Evolutionary conservation across 257 asterid genomes (phyloP).

Genomic region (Schizonepeta tenuifolia): DNA sequence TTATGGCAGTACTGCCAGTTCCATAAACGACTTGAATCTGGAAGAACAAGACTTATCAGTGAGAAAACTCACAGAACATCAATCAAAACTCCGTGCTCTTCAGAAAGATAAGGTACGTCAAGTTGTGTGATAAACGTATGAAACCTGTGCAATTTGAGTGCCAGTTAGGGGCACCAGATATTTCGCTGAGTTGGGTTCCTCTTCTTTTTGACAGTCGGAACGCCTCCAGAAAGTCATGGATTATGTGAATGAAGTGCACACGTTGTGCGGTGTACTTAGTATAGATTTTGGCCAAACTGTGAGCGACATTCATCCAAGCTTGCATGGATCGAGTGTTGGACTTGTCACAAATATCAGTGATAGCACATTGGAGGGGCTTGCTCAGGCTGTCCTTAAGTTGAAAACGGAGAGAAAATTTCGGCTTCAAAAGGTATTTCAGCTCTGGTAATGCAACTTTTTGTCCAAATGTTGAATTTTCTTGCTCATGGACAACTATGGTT

Average conservation of each 20-base stretch:
- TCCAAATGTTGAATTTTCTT: constrained; percentile 19
- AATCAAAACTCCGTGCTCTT: constrained; percentile 68
- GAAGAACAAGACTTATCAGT: constrained; percentile 81
- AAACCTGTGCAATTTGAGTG: background rate
- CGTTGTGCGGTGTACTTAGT: constrained; percentile 71
- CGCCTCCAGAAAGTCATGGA: constrained; percentile 80
- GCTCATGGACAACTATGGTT: constrained; percentile 33
- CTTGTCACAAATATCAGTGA: constrained; percentile 81
- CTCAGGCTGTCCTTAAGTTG: constrained; percentile 64
- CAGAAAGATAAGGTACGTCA: constrained; percentile 86
- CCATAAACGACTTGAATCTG: constrained; percentile 47
- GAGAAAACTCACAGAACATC: constrained; percentile 81
- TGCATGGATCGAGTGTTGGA: constrained; percentile 63
- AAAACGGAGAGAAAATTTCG: constrained; percentile 78
- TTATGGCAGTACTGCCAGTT: constrained; percentile 47
- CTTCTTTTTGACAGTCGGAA: constrained; percentile 64
- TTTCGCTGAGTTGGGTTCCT: constrained; percentile 17
- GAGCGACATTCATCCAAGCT: constrained; percentile 84
- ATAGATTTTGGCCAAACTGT: constrained; percentile 83
- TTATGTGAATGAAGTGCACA: constrained; percentile 84
- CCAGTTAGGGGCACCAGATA: background rate
- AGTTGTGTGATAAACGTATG: background rate
- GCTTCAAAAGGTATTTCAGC: constrained; percentile 70
- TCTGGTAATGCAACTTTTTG: constrained; percentile 18
- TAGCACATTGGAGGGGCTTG: constrained; percentile 75